These are phyloP conservation scores for Volvox africanus DNA, from an alignment of 139 green algal genomes.

Conservation along the genomic window DNA sequence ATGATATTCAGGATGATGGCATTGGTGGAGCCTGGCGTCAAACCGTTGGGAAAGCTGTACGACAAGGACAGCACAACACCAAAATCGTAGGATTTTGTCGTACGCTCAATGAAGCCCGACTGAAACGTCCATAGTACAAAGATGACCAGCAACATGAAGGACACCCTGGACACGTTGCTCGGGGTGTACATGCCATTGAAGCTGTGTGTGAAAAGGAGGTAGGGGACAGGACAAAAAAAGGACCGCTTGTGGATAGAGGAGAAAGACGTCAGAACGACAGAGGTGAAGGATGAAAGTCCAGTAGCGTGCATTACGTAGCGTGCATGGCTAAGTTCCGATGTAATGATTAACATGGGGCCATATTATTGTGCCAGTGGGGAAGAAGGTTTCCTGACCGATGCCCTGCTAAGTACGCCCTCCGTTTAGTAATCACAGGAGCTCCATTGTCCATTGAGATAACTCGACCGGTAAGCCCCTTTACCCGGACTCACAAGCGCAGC, in stretches of 20 bases:
- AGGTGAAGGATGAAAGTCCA: not conserved
- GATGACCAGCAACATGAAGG: not conserved
- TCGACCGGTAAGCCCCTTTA: not conserved
- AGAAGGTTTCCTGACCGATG: too few species aligned
- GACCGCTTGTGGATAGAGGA: not conserved
- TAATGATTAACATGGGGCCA: too few species aligned
- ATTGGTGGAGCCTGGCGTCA: too few species aligned
- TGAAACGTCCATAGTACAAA: slow-evolving; percentile 28
- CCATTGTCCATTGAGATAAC: too few species aligned
- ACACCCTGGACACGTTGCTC: not conserved
- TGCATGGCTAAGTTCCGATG: too few species aligned
- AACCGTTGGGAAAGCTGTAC: not conserved
- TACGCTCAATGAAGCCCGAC: not conserved
- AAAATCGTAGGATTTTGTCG: not conserved
- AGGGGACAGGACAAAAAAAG: too few species aligned
- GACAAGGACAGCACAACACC: slow-evolving; percentile 20
- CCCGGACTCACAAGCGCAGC: slow-evolving; percentile 16
- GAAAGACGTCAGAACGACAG: not conserved
- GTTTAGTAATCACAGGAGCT: too few species aligned
- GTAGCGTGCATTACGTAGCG: too few species aligned
- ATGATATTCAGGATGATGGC: not conserved
- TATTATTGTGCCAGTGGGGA: too few species aligned
- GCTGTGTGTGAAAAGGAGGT: not conserved
- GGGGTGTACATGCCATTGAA: slow-evolving; percentile 24
- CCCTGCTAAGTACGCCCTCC: too few species aligned